A percentile compares a stretch with the other conserved stretches of the same genome.
Evolutionary conservation across 148 eudicot species (phyloP).

Genomic region (Gaultheria prostrata): DNA sequence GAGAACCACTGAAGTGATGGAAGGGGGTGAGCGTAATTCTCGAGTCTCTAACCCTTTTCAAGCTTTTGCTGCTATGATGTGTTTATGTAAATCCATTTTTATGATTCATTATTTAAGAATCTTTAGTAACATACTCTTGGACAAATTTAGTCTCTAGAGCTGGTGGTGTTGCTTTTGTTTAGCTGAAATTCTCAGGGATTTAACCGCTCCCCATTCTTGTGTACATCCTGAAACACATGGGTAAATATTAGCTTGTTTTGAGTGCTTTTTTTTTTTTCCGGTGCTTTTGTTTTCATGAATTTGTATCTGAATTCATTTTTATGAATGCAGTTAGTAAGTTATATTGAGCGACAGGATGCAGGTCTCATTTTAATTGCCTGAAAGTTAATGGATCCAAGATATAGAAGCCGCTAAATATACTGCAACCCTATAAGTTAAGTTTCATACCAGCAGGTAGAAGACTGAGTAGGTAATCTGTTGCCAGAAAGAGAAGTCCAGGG

Average conservation of each 20-base stretch:
- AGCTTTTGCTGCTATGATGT: background rate
- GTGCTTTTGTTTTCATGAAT: background rate
- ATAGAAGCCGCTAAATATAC: background rate
- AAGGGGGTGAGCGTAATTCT: background rate
- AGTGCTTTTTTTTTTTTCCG: background rate
- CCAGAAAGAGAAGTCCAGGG: background rate
- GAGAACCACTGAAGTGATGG: background rate
- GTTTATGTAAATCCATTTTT: background rate
- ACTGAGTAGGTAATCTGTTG: background rate
- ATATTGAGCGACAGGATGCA: background rate
- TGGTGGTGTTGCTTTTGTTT: background rate
- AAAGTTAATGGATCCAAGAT: background rate
- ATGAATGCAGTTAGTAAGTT: background rate
- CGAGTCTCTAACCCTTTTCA: background rate
- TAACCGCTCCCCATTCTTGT: background rate
- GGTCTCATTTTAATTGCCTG: background rate
- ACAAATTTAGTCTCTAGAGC: background rate
- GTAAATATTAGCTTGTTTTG: background rate
- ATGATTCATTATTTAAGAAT: background rate
- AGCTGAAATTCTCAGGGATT: background rate
- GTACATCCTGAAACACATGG: background rate
- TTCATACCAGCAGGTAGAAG: background rate
- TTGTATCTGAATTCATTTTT: background rate
- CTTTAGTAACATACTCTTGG: background rate
- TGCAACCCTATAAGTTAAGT: background rate